Evolutionary conservation across 257 asterid species (phyloP).

Genomic region (Fraxinus quadrangulata): DNA sequence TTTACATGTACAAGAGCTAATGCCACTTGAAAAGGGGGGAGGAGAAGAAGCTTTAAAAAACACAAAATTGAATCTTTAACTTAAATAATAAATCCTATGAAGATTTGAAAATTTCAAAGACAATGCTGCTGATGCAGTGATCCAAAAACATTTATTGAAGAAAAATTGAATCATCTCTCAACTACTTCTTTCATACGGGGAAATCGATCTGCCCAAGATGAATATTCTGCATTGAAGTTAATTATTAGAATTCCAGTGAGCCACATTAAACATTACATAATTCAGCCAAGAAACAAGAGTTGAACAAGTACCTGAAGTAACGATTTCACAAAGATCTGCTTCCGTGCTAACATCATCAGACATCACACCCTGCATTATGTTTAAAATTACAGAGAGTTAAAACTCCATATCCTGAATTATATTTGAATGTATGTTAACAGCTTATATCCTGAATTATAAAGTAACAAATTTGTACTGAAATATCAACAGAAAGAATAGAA

Average conservation of each 20-base stretch:
- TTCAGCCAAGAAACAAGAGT: conserved; percentile 4
- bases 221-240: conserved; percentile 48
- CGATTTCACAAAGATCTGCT: conserved; percentile 70
- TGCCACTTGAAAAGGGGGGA: neutral
- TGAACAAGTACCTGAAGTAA: conserved; percentile 47
- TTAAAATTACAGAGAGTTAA: neutral
- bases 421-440: neutral
- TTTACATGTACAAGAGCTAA: neutral
- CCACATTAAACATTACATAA: neutral
- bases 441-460: neutral
- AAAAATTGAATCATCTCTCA: conserved; percentile 39
- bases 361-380: conserved; percentile 39
- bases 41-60: neutral
- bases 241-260: neutral
- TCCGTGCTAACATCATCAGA: conserved; percentile 40
- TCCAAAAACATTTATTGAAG: neutral
- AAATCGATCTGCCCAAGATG: conserved; percentile 66
- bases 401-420: neutral
- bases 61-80: too few species aligned
- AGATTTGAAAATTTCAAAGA: neutral
- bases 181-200: conserved; percentile 56
- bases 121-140: neutral
- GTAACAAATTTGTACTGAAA: neutral
- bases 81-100: neutral
- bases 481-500: neutral